These are phyloP conservation scores for Penicillium malachiteum DNA, from an alignment of 495 filamentous ascomycete genomes.

Conservation along the genomic window DNA sequence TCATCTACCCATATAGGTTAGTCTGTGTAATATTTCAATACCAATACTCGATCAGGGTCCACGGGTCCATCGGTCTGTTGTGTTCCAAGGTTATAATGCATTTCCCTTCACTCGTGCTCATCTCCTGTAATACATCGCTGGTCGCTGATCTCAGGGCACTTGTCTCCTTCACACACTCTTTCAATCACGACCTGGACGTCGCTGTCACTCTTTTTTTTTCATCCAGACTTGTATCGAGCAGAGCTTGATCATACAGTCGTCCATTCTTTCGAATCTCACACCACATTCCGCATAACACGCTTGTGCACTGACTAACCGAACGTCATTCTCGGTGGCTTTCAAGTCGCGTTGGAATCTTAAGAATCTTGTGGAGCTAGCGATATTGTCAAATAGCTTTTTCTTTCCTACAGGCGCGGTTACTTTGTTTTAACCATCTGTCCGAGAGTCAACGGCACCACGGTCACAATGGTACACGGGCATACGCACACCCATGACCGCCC, in stretches of 20 bases:
- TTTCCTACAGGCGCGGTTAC: background rate
- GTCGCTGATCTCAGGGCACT: conserved; percentile 4
- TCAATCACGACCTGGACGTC: conserved; percentile 28
- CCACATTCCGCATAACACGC: conserved; percentile 28
- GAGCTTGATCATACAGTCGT: conserved; percentile 26
- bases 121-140: too few relatives aligned
- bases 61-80: too few relatives aligned
- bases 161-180: conserved; percentile 1
- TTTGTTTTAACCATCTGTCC: background rate
- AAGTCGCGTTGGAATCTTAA: conserved; percentile 26
- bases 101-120: too few relatives aligned
- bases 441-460: background rate
- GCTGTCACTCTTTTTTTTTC: conserved; percentile 27
- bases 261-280: conserved; percentile 29
- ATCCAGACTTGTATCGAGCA: conserved; percentile 22
- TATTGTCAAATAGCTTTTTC: background rate
- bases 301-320: conserved; percentile 11
- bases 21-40: conserved; percentile 1
- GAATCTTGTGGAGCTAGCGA: background rate
- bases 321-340: conserved; percentile 13
- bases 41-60: conserved; percentile 17
- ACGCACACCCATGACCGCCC: conserved; percentile 21
- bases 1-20: conserved; percentile 9
- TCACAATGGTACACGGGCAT: conserved; percentile 31
- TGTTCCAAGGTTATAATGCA: too few relatives aligned